These are phyloP conservation scores for Scleroderma bovista DNA, from an alignment of 768 basidiomycete genomes.

Conservation along the genomic window DNA sequence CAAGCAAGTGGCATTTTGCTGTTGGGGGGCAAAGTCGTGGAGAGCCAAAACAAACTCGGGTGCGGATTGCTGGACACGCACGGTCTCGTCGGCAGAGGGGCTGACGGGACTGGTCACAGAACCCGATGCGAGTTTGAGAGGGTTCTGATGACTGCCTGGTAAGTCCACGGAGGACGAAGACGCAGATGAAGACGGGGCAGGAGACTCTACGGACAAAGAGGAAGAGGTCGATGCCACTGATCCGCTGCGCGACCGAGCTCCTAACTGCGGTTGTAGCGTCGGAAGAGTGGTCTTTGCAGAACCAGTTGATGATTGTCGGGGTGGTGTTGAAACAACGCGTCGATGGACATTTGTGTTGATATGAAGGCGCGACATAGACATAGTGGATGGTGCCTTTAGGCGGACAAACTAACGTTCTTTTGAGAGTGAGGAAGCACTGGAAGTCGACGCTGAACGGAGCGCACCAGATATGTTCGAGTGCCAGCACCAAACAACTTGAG, in stretches of 20 bases:
- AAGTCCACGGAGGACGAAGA: constrained; percentile 45
- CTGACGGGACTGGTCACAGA: constrained; percentile 34
- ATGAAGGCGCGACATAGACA: constrained; percentile 42
- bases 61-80: constrained; percentile 31
- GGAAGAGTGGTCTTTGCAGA: constrained; percentile 26
- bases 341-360: constrained; percentile 42
- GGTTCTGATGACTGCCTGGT: constrained; percentile 29
- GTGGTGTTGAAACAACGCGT: constrained; percentile 29
- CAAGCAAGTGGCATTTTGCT: constrained; percentile 73
- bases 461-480: not conserved
- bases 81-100: constrained; percentile 44
- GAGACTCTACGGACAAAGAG: constrained; percentile 51
- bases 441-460: not conserved
- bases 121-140: constrained; percentile 22
- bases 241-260: constrained; percentile 38
- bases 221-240: constrained; percentile 56
- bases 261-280: constrained; percentile 10
- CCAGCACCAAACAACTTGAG: not conserved
- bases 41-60: constrained; percentile 84
- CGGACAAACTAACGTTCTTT: not conserved
- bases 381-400: constrained; percentile 14
- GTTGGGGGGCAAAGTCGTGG: constrained; percentile 81
- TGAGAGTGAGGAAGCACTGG: not conserved
- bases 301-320: constrained; percentile 20
- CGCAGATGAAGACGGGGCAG: constrained; percentile 50